A percentile compares a stretch with the other conserved stretches of the same genome.
phyloP scores from a whole-genome alignment of 164 flowering plant species.

The Euptelea pleiosperma region DNA sequence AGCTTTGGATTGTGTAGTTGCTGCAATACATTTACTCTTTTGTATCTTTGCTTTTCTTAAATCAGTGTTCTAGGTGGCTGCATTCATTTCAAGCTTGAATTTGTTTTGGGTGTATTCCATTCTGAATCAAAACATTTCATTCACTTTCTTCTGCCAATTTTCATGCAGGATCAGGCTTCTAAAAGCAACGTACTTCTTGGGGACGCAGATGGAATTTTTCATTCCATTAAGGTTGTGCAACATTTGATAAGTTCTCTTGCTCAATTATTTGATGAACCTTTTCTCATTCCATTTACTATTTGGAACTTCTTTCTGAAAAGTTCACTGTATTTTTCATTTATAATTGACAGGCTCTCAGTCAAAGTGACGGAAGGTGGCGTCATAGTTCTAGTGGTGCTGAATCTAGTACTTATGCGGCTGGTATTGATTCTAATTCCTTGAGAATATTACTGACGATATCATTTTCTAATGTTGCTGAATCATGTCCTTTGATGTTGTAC shows the following conservation, averaged over 20 bases:
- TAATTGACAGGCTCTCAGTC: constrained; percentile 71
- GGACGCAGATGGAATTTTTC: constrained; percentile 76
- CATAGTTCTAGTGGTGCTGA: constrained; percentile 68
- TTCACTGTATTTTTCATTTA: background rate
- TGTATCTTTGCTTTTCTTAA: too few relatives aligned
- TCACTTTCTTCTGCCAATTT: background rate
- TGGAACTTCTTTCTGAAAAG: background rate
- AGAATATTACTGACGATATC: too few relatives aligned
- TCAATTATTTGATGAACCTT: background rate
- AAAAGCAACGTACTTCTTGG: constrained; percentile 42
- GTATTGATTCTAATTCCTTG: constrained; percentile 31
- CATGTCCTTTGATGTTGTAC: background rate
- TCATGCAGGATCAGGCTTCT: constrained; percentile 54
- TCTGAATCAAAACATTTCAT: background rate
- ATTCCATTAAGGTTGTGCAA: constrained; percentile 71
- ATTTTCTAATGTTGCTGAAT: too few relatives aligned
- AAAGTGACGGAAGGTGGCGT: constrained; percentile 98
- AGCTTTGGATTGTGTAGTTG: too few relatives aligned
- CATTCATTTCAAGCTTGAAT: too few relatives aligned
- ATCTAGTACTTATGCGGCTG: constrained; percentile 88
- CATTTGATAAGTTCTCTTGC: background rate
- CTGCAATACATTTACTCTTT: too few relatives aligned
- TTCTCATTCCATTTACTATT: background rate
- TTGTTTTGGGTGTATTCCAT: background rate
- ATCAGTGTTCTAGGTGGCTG: too few relatives aligned